Conservation (phyloP, 805 yeast genomes). For the Lachancea quebecensis region DNA sequence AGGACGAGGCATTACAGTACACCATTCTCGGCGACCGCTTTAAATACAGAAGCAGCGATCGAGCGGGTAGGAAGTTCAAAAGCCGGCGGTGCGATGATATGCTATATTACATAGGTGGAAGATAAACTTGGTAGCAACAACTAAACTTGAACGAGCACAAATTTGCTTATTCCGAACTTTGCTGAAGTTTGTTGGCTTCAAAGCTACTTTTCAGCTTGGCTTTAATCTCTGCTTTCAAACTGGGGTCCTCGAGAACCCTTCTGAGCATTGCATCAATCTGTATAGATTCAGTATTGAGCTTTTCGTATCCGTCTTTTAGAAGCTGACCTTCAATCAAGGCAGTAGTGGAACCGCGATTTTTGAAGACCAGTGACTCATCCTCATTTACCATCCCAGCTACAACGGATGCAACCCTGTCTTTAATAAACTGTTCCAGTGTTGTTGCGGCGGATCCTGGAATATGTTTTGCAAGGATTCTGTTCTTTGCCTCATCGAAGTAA, state of each 20-base stretch:
- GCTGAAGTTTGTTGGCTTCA: neutral
- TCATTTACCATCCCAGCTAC: constrained; percentile 25
- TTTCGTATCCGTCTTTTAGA: constrained; percentile 24
- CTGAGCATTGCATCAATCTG: constrained; percentile 18
- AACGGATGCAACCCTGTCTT: constrained; percentile 15
- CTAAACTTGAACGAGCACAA: neutral
- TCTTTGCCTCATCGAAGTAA: constrained; percentile 27
- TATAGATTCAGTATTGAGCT: constrained; percentile 14
- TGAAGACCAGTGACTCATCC: constrained; percentile 28
- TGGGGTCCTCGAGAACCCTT: constrained; percentile 15
- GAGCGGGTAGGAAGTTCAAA: constrained; percentile 82
- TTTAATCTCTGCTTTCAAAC: constrained; percentile 15
- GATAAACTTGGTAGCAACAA: neutral
- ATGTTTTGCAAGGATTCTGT: constrained; percentile 17
- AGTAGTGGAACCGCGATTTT: constrained; percentile 30
- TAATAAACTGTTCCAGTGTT: constrained; percentile 16
- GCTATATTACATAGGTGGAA: constrained; percentile 21
- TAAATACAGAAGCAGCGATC: constrained; percentile 65
- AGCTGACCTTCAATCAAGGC: constrained; percentile 29
- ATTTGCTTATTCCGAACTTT: neutral
- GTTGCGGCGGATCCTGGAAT: constrained; percentile 3
- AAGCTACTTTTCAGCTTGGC: neutral
- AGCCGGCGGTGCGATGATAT: constrained; percentile 64
- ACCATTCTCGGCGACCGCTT: constrained; percentile 75
- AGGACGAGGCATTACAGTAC: constrained; percentile 43